Evolutionary conservation across 768 basidiomycete genomes (phyloP).

Genomic region (Calocybe cyanea): DNA sequence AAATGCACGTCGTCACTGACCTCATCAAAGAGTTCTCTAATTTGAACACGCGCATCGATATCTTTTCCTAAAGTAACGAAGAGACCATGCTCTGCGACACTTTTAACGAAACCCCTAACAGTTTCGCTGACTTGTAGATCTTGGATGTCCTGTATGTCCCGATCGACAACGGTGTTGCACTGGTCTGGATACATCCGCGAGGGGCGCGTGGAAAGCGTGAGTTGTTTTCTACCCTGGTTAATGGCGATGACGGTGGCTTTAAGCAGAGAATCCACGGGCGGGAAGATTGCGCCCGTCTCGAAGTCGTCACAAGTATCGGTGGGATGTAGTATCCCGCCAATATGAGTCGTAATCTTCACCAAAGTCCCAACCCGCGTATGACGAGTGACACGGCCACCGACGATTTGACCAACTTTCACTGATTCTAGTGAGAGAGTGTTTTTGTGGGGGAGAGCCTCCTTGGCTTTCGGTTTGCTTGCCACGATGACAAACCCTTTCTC

Average conservation of each 20-base stretch:
- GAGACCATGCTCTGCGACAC: conserved; percentile 78
- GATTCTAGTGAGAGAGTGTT: conserved; percentile 59
- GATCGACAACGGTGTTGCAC: conserved; percentile 51
- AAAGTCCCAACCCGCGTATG: conserved; percentile 70
- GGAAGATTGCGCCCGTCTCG: conserved; percentile 51
- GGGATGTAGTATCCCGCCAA: conserved; percentile 76
- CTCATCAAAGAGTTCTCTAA: conserved; percentile 90
- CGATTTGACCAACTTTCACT: conserved; percentile 65
- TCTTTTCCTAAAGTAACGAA: conserved; percentile 83
- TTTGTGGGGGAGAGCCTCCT: conserved; percentile 43
- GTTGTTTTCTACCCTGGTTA: conserved; percentile 59
- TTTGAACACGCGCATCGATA: conserved; percentile 91
- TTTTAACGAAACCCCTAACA: conserved; percentile 90
- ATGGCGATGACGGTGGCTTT: conserved; percentile 69
- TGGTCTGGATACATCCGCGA: conserved; percentile 64
- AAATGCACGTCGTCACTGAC: conserved; percentile 28
- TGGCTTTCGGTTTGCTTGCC: conserved; percentile 63
- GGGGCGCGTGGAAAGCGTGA: conserved; percentile 77
- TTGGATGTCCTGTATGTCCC: conserved; percentile 57
- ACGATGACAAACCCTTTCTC: conserved; percentile 88
- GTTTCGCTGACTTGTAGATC: conserved; percentile 69
- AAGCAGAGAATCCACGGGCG: conserved; percentile 60
- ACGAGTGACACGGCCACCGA: conserved; percentile 77
- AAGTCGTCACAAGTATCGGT: conserved; percentile 84
- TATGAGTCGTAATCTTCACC: conserved; percentile 67